Percentiles rank a stretch among this genome's conserved stretches.
These are phyloP conservation scores for Reticulascus tulasneorum DNA, from an alignment of 2,329 filamentous ascomycete genomes.

Conservation along the genomic window DNA sequence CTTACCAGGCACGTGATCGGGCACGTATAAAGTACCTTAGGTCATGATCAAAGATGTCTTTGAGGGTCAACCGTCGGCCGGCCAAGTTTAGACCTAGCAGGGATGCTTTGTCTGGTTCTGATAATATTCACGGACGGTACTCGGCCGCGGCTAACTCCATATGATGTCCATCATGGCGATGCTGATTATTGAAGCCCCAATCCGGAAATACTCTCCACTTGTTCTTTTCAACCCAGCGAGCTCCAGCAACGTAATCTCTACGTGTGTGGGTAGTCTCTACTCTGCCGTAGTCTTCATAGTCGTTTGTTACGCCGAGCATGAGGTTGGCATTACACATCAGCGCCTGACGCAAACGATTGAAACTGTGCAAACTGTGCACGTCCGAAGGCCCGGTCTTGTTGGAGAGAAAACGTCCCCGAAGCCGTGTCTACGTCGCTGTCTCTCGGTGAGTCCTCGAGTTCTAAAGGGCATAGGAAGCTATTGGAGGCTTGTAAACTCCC, in stretches of 20 bases:
- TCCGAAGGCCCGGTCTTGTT: constrained; percentile 1
- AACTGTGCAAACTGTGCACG: background rate
- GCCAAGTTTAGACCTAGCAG: no score
- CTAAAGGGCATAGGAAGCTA: constrained; percentile 1
- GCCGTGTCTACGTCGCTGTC: constrained; percentile 1
- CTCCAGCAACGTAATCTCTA: background rate
- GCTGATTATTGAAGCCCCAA: background rate
- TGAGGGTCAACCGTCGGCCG: no score
- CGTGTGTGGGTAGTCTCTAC: background rate
- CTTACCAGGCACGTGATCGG: no score
- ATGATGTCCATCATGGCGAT: no score
- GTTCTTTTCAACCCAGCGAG: background rate
- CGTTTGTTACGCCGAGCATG: constrained; percentile 1
- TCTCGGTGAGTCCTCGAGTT: background rate
- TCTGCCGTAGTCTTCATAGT: constrained; percentile 1
- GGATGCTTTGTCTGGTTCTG: no score
- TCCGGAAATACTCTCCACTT: constrained; percentile 1
- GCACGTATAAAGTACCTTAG: no score
- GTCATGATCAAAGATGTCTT: no score
- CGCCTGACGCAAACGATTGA: constrained; percentile 1
- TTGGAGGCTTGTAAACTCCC: background rate
- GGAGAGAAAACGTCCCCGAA: background rate
- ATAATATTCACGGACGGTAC: no score
- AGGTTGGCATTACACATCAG: constrained; percentile 1
- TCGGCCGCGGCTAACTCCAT: no score